phyloP scores from a whole-genome alignment of 345 rosid species.

The Lumnitzera littorea region DNA sequence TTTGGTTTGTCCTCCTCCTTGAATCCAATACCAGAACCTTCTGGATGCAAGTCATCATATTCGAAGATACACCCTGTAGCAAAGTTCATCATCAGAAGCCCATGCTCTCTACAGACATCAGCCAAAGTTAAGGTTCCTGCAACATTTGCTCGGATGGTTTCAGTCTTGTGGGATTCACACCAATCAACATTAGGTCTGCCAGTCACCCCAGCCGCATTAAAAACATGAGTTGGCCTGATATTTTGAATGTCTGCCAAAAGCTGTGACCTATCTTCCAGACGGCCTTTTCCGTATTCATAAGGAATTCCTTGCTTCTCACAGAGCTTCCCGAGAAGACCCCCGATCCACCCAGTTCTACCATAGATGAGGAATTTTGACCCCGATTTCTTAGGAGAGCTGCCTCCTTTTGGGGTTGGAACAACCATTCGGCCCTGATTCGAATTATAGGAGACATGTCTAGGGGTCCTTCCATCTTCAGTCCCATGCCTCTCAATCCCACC shows the following conservation, averaged over 20 bases:
- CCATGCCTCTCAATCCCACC: conserved; percentile 55
- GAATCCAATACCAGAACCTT: conserved; percentile 79
- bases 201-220: conserved; percentile 89
- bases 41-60: conserved; percentile 71
- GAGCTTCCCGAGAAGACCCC: conserved; percentile 77
- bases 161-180: conserved; percentile 90
- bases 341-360: conserved; percentile 92
- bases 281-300: conserved; percentile 77
- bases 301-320: conserved; percentile 75
- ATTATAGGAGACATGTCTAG: conserved; percentile 24
- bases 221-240: conserved; percentile 77
- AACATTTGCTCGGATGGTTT: conserved; percentile 82
- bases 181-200: conserved; percentile 96
- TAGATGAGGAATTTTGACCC: conserved; percentile 68
- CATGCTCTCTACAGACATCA: conserved; percentile 74
- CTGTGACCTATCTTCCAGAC: conserved; percentile 68
- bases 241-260: conserved; percentile 56
- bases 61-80: conserved; percentile 95
- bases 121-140: conserved; percentile 81
- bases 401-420: conserved; percentile 41
- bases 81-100: conserved; percentile 68
- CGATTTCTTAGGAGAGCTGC: conserved; percentile 37
- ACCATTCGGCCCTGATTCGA: conserved; percentile 53
- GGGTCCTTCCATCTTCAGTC: conserved; percentile 27
- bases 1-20: conserved; percentile 84